Base-by-base conservation (phyloP, 2,329 filamentous ascomycete genomes). In the Juglanconis sp. region DNA sequence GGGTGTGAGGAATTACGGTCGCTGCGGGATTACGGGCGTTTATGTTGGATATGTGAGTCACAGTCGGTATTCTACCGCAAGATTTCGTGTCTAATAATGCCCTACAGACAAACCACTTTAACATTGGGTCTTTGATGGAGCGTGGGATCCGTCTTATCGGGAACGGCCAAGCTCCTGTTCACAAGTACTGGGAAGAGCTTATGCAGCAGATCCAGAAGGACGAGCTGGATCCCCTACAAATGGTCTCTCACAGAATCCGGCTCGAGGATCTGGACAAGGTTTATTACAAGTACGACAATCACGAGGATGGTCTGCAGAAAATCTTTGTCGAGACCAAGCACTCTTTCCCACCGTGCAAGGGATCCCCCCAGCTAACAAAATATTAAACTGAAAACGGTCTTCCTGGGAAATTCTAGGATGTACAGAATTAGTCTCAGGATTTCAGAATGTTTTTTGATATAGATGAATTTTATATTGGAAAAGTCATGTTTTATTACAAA, bases 41-140 rank as follows among this genome's bases (percentile, higher is more conserved):
- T 86, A 87, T 62, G 81, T 84, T 34, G 84, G 83, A 61, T 86
- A 83, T 64, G 81, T 84, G 66, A 71, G 81, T 74, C 24, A 5
- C 8, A 7, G 4, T 3, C 32, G 15, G 5, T 8, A 13, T 42
- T 17, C 5, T 24, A 5, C 34, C 34, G 6, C 2, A 5, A 1
- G n/a, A 15, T 51, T 6, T 2, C 8, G 1, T 9, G 11, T 15
- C 31, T 30, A 15, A 50, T 48, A 13, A 46, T 32, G 5, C 34
- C 9, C 48, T 10, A 1, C 64, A 87, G 82, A 91, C 88, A 30
- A 92, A 92, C 74, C 88, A 91, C 72, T 91, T 94, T 79, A 91
- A 91, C 74, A 87, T 94, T 66, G 91, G 92, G 9, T 87, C 90
- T 0, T 71, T 96, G 13, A 96, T 96, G 91, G 86, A 96, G 75